Base-by-base conservation (phyloP, 441 rosid species). In the Erodium moschatum region DNA sequence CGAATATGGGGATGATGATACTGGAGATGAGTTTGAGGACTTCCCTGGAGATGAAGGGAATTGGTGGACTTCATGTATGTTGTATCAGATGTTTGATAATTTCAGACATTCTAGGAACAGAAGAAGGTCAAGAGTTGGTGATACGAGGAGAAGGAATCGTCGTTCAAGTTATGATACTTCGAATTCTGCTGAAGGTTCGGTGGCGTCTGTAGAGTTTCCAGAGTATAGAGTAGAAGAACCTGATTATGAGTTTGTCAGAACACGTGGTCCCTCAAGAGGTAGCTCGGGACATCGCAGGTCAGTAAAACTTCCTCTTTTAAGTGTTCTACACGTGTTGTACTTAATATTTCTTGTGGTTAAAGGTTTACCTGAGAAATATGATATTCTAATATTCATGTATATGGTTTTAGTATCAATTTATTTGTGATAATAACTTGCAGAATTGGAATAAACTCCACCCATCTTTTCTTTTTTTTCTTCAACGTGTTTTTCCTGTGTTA, bases 61-160 rank as follows among this genome's bases (percentile, higher is more conserved):
- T 74, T 89, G 96, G 98, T 94, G 97, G 98, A 94, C 96, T 1
- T 94, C 98, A 54, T 91, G 98, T 76, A 94, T 94, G 65, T 74
- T 94, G 60, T 91, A 88, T 81, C 88, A 91, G 79, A 87, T 91
- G 70, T 94, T 94, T 76, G 89, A 87, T 76, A 94, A 89, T 77
- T 82, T 94, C 64, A 89, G 96, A 81, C 89, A 79, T 75, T 86
- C 97, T 52, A 87, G 98, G 78, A 91, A 85, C 73, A 76, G 97
- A 71, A 88, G 98, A 73, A 83, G 97, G 77, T 74, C 98, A 18
- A 89, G 96, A 76, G 85, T 86, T 73, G 73, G 81, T 38, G 93
- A 85, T 81, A 64, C 83, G 69, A 83, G 96, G 74, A 86, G 98
- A 76, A 89, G 97, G 65, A 86, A 75, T 76, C 91, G 80, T 19